Conservation (phyloP, 345 rosid species). For the Passiflora organensis region DNA sequence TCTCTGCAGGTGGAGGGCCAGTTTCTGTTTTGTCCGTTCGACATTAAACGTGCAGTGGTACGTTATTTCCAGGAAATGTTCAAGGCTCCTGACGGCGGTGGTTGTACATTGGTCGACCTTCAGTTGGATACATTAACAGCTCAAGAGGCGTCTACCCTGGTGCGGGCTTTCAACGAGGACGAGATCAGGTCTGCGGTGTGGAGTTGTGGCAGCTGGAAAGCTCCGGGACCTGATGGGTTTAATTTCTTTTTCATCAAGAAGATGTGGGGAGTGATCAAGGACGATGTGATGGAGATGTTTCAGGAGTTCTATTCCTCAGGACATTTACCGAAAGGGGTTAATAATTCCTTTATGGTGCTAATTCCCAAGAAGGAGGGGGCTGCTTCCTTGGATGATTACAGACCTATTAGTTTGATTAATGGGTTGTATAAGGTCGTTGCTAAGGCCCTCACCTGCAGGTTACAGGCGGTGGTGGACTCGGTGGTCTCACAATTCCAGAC, state of each 20-base stretch:
- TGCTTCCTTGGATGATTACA: neutral
- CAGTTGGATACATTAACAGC: neutral
- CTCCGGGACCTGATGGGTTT: conserved; percentile 5
- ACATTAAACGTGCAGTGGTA: too few species aligned
- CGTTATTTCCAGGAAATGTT: neutral
- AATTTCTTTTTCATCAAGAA: neutral
- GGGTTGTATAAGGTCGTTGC: neutral
- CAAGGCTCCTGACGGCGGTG: neutral
- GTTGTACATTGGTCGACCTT: neutral
- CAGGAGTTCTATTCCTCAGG: neutral
- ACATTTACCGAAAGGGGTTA: neutral
- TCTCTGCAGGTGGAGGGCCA: neutral
- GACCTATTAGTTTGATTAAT: neutral
- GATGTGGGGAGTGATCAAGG: neutral
- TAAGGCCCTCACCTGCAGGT: neutral
- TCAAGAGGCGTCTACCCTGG: neutral
- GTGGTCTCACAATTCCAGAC: neutral
- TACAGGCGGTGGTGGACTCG: neutral
- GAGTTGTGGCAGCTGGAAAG: neutral
- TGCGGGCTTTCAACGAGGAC: neutral
- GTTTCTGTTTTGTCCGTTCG: too few species aligned
- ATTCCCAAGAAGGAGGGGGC: neutral
- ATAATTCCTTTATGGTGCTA: neutral
- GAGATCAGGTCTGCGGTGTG: neutral
- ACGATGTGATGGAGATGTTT: neutral